phyloP scores from a whole-genome alignment of 78 protist species.

The Emiliania huxleyi region DNA sequence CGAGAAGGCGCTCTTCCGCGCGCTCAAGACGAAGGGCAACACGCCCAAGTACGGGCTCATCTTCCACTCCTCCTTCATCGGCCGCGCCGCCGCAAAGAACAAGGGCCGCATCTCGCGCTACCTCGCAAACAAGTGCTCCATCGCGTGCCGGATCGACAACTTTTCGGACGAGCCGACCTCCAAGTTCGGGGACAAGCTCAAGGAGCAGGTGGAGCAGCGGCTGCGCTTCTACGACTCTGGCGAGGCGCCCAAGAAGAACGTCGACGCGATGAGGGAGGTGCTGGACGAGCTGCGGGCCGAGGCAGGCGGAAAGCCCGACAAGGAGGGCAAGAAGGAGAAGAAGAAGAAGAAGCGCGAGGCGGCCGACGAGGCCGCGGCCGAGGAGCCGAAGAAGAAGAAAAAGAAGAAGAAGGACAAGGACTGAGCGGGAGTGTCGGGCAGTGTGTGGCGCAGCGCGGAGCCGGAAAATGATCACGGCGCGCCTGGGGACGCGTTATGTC shows the following conservation, averaged over 20 bases:
- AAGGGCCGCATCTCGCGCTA: constrained; percentile 97
- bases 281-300: neutral
- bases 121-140: constrained; percentile 95
- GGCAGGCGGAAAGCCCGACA: neutral
- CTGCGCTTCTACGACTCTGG: constrained; percentile 85
- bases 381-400: constrained; percentile 40
- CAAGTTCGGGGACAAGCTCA: constrained; percentile 84
- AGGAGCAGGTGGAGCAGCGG: constrained; percentile 89
- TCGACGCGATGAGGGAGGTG: constrained; percentile 84
- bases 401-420: neutral
- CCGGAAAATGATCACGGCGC: too few species aligned
- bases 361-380: neutral
- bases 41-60: constrained; percentile 94
- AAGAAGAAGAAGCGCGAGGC: neutral
- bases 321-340: constrained; percentile 3
- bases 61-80: constrained; percentile 91
- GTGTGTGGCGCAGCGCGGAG: too few species aligned
- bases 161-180: constrained; percentile 68
- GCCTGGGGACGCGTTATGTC: too few species aligned
- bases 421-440: too few species aligned
- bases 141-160: constrained; percentile 95
- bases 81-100: constrained; percentile 82
- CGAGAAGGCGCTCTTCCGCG: constrained; percentile 98
- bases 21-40: constrained; percentile 60
- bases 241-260: constrained; percentile 75